Evolutionary conservation across 495 filamentous ascomycete genomes (phyloP).

Genomic region (Aspergillus asperescens): DNA sequence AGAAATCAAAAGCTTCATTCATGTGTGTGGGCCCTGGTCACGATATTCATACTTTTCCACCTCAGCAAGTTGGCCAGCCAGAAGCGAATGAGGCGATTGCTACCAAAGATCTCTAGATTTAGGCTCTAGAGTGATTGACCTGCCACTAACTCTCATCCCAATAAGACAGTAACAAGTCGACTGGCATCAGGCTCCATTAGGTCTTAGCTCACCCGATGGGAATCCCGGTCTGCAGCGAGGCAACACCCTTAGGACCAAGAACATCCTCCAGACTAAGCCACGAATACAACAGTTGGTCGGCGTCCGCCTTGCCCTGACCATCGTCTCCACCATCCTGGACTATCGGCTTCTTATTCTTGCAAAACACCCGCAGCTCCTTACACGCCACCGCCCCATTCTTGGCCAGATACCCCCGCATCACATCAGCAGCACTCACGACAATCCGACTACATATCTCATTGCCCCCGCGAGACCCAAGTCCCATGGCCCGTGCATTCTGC

Average conservation of each 20-base stretch:
- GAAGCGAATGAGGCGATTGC: too few species aligned
- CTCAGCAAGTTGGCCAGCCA: too few species aligned
- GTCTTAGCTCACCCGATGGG: not conserved
- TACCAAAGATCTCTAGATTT: too few species aligned
- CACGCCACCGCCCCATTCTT: constrained; percentile 31
- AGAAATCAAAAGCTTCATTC: too few species aligned
- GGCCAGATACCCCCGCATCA: constrained; percentile 26
- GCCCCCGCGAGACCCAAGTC: constrained; percentile 8
- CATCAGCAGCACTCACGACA: constrained; percentile 24
- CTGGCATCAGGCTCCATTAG: not conserved
- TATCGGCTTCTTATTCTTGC: constrained; percentile 31
- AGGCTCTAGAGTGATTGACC: too few species aligned
- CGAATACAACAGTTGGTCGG: constrained; percentile 12
- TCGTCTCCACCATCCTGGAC: constrained; percentile 20
- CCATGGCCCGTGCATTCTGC: constrained; percentile 16
- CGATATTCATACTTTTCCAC: too few species aligned
- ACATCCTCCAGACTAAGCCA: constrained; percentile 20
- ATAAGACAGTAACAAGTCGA: too few species aligned
- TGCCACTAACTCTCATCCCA: too few species aligned
- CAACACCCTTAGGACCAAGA: constrained; percentile 21
- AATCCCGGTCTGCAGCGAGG: constrained; percentile 26
- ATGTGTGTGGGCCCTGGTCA: too few species aligned
- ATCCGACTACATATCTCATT: constrained; percentile 19
- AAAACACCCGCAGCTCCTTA: constrained; percentile 30
- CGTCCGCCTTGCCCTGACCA: constrained; percentile 15